Evolutionary conservation across 2,329 filamentous ascomycete species (phyloP).

Genomic region (Leptographium lundbergii): DNA sequence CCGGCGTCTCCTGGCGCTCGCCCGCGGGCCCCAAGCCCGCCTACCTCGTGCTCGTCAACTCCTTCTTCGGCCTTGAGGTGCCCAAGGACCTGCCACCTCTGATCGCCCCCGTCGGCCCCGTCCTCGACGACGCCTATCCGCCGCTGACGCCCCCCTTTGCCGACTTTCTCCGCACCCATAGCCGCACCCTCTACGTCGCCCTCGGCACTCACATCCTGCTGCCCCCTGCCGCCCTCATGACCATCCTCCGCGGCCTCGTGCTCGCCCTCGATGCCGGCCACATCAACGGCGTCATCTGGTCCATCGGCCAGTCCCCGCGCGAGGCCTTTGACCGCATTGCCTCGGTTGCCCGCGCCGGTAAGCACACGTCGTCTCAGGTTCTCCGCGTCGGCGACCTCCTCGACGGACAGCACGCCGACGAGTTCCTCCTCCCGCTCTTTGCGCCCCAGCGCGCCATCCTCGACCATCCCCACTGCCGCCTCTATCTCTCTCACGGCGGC

Average conservation of each 20-base stretch:
- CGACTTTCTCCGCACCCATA: neutral
- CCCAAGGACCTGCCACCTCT: neutral
- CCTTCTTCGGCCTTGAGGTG: constrained; percentile 1
- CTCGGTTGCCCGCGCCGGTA: neutral
- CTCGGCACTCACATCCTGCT: neutral
- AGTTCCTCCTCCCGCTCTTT: neutral
- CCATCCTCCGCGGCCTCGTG: neutral
- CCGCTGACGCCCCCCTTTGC: neutral
- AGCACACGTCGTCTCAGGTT: neutral
- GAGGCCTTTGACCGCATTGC: neutral
- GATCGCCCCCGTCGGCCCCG: neutral
- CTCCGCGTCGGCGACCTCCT: neutral
- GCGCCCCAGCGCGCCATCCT: constrained; percentile 1
- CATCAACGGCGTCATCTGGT: constrained; percentile 2
- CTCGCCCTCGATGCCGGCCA: neutral
- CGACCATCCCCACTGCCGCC: neutral
- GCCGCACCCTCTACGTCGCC: neutral
- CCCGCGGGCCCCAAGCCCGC: neutral
- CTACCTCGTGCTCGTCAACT: neutral
- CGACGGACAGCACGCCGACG: neutral
- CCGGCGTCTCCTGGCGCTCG: neutral
- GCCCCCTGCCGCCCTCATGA: neutral
- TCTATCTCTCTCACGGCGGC: neutral
- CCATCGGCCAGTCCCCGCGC: neutral
- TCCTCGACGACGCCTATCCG: neutral